These are phyloP conservation scores for Pseudocercospora musae DNA, from an alignment of 2,329 filamentous ascomycete genomes.

Conservation along the genomic window DNA sequence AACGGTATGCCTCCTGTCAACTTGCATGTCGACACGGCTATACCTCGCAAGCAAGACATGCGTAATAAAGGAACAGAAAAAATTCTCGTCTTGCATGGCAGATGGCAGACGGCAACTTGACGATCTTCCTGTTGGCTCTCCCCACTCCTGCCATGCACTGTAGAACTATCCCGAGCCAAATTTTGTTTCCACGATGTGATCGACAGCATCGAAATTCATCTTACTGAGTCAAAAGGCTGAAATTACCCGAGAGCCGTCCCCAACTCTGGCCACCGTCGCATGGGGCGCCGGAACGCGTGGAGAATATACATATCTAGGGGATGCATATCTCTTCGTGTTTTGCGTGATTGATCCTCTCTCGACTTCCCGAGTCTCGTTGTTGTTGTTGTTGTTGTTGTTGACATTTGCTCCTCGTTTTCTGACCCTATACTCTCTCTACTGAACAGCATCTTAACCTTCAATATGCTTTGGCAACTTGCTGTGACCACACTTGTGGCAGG, in stretches of 20 bases:
- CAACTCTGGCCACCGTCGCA: neutral
- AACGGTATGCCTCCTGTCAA: neutral
- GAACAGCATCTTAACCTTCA: neutral
- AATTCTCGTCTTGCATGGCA: neutral
- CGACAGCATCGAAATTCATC: conserved; percentile 1
- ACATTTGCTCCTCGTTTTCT: too few species aligned
- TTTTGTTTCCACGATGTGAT: neutral
- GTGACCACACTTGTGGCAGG: neutral
- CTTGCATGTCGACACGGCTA: neutral
- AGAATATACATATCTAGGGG: conserved; percentile 3
- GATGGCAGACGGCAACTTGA: neutral
- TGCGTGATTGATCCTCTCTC: neutral
- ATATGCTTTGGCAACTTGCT: neutral
- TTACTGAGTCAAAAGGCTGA: conserved; percentile 6
- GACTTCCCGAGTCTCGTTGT: too few species aligned
- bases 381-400: neutral
- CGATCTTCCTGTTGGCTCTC: neutral
- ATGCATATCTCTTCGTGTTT: neutral
- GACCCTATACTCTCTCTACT: neutral
- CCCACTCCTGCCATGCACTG: neutral
- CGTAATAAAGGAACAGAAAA: too few species aligned
- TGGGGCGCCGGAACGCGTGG: neutral
- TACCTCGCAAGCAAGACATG: too few species aligned
- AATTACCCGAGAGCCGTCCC: neutral
- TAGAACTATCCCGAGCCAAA: neutral